A percentile compares a stretch with the other conserved stretches of the same genome.
Conservation (phyloP, 805 yeast species). For the Candida xiaguanensis region DNA sequence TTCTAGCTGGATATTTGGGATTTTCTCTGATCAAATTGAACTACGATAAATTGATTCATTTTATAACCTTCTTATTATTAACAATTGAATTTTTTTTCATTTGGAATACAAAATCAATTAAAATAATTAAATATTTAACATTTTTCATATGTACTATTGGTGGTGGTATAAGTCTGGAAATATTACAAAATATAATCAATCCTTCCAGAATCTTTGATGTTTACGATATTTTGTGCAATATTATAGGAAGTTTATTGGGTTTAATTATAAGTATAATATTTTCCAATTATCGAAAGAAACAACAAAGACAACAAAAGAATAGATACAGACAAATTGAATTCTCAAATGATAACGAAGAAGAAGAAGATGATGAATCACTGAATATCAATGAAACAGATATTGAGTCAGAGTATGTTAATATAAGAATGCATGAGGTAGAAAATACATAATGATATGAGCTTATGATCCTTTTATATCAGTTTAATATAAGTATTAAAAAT, state of each 20-base stretch:
- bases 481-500: no score
- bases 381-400: not conserved
- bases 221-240: conserved; percentile 40
- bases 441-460: not conserved
- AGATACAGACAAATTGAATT: conserved; percentile 1
- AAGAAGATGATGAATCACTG: not conserved
- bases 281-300: not conserved
- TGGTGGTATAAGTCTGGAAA: conserved; percentile 50
- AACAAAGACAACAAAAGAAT: conserved; percentile 1
- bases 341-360: conserved; percentile 3
- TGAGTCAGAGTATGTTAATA: conserved; percentile 14
- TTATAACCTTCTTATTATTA: conserved; percentile 41
- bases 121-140: conserved; percentile 30
- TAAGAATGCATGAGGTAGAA: conserved; percentile 14
- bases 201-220: conserved; percentile 47
- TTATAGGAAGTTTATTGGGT: conserved; percentile 29
- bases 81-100: conserved; percentile 48
- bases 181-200: conserved; percentile 43
- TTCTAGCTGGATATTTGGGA: conserved; percentile 44
- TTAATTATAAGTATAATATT: conserved; percentile 10
- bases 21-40: conserved; percentile 43
- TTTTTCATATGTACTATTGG: conserved; percentile 42
- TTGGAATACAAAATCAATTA: conserved; percentile 32
- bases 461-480: no score
- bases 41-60: conserved; percentile 53